These are phyloP conservation scores for Chenopodium formosanum DNA, from an alignment of 148 eudicot species.

Conservation along the genomic window DNA sequence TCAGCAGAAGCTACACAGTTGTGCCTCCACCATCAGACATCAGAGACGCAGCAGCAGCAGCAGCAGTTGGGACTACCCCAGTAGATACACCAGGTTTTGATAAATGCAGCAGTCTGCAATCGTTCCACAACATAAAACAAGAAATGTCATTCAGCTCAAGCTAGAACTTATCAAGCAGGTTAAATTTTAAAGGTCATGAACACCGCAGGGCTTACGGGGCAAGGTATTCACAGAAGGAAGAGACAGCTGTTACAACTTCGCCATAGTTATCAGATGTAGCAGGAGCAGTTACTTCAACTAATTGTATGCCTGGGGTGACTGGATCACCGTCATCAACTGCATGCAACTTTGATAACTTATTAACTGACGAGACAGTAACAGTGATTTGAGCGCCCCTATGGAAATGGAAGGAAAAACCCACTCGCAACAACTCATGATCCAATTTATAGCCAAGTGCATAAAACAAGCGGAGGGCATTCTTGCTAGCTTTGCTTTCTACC, in stretches of 20 bases:
- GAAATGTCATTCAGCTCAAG: neutral
- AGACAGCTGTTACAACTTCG: slow-evolving; percentile 77
- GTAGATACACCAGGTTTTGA: slow-evolving; percentile 85
- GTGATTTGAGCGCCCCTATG: slow-evolving; percentile 79
- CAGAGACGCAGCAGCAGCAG: slow-evolving; percentile 92
- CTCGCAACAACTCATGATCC: slow-evolving; percentile 80
- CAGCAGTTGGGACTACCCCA: slow-evolving; percentile 89
- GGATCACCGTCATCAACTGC: slow-evolving; percentile 80
- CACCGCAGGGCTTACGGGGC: slow-evolving; percentile 67
- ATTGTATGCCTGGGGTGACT: slow-evolving; percentile 82
- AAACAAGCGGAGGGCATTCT: slow-evolving; percentile 80
- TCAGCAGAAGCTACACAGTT: slow-evolving; percentile 36
- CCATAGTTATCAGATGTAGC: slow-evolving; percentile 74
- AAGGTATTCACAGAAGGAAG: slow-evolving; percentile 94
- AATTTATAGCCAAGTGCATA: slow-evolving; percentile 80
- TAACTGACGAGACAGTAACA: slow-evolving; percentile 76
- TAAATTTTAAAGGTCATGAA: neutral
- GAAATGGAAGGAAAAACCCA: slow-evolving; percentile 73
- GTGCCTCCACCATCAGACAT: slow-evolving; percentile 91
- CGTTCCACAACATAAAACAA: neutral
- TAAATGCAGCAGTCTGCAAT: slow-evolving; percentile 78
- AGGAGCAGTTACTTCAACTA: slow-evolving; percentile 96
- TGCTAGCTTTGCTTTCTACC: slow-evolving; percentile 88
- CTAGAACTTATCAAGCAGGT: neutral
- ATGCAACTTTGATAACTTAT: slow-evolving; percentile 80